These are phyloP conservation scores for Sarocladiaceae sp. DNA, from an alignment of 2,329 filamentous ascomycete species.

Conservation along the genomic window DNA sequence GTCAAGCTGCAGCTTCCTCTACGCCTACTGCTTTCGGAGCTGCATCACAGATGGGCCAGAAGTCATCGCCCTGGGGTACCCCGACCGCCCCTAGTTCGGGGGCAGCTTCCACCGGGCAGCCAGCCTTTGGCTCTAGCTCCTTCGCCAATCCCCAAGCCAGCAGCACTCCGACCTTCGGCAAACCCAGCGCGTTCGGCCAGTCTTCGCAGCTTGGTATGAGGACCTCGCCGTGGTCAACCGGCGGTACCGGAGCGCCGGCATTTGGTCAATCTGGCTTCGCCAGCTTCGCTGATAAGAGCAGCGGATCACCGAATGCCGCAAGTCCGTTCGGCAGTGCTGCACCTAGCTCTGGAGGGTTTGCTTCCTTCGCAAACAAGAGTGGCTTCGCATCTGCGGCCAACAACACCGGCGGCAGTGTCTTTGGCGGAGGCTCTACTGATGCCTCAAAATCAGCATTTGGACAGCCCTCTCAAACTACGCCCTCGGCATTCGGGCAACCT, in stretches of 20 bases:
- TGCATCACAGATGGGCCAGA: slow-evolving; percentile 42
- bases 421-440: slow-evolving; percentile 22
- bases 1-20: slow-evolving; percentile 22
- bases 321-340: slow-evolving; percentile 32
- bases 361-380: slow-evolving; percentile 46
- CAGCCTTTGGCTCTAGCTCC: slow-evolving; percentile 38
- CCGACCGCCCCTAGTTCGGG: slow-evolving; percentile 21
- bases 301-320: slow-evolving; percentile 14
- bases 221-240: slow-evolving; percentile 47
- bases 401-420: slow-evolving; percentile 24
- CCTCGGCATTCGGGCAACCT: background rate
- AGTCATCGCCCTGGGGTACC: slow-evolving; percentile 44
- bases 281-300: slow-evolving; percentile 29
- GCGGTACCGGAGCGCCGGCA: slow-evolving; percentile 28
- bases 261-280: slow-evolving; percentile 52
- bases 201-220: slow-evolving; percentile 41
- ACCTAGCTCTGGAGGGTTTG: slow-evolving; percentile 38
- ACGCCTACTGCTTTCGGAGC: slow-evolving; percentile 40
- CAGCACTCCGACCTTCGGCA: slow-evolving; percentile 41
- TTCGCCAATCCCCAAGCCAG: slow-evolving; percentile 34
- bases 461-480: background rate
- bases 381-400: slow-evolving; percentile 47
- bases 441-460: background rate
- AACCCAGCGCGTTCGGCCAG: slow-evolving; percentile 46
- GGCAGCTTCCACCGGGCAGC: slow-evolving; percentile 24